These are phyloP conservation scores for Dichotomopilus funicola DNA, from an alignment of 2,329 filamentous ascomycete species.

Conservation along the genomic window DNA sequence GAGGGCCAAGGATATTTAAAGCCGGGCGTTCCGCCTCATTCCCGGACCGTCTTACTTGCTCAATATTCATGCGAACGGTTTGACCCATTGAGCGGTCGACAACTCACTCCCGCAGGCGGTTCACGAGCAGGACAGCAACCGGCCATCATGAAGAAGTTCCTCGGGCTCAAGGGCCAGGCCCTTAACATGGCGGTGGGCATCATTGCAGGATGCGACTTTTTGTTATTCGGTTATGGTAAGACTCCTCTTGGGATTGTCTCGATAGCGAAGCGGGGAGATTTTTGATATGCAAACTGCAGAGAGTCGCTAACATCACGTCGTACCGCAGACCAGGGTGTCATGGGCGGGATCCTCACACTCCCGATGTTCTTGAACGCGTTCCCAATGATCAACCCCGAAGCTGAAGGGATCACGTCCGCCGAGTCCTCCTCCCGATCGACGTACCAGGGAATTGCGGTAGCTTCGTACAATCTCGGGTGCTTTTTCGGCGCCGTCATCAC, in stretches of 20 bases:
- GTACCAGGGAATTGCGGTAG: constrained; percentile 12
- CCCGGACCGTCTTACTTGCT: too few species aligned
- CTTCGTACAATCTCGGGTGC: constrained; percentile 30
- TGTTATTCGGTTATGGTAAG: constrained; percentile 53
- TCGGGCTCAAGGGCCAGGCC: constrained; percentile 58
- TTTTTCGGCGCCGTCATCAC: constrained; percentile 26
- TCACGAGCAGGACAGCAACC: background rate
- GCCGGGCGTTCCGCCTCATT: too few species aligned
- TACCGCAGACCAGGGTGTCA: constrained; percentile 61
- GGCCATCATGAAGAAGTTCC: constrained; percentile 38
- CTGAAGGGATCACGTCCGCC: constrained; percentile 10
- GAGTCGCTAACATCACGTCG: background rate
- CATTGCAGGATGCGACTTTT: constrained; percentile 67
- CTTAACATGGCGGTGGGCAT: constrained; percentile 64
- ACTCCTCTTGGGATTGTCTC: background rate
- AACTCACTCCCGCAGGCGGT: too few species aligned
- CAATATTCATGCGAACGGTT: too few species aligned
- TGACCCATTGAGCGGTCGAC: too few species aligned
- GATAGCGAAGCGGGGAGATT: background rate
- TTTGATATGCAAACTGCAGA: background rate
- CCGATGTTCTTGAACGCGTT: constrained; percentile 51
- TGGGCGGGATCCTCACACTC: constrained; percentile 68
- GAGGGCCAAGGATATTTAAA: too few species aligned
- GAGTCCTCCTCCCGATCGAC: constrained; percentile 5
- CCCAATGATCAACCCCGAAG: constrained; percentile 45